Base-by-base conservation (phyloP, 2,329 filamentous ascomycete species). In the Verticillium nonalfalfae region DNA sequence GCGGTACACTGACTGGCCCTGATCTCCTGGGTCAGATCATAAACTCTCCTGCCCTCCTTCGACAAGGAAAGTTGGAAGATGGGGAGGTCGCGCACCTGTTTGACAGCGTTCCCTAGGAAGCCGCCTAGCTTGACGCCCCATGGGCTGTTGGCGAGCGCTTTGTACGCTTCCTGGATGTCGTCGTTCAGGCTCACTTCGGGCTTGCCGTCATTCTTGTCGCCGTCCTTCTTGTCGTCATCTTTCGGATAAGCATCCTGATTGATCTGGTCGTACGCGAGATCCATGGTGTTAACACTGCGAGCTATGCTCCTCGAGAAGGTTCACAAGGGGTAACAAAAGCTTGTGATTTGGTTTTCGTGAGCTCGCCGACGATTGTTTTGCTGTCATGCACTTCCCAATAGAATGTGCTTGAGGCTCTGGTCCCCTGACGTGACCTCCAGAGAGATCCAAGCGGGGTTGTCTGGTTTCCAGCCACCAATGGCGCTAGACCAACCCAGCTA, bases 201-300 rank as follows among this genome's bases (percentile, higher is more conserved):
- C 67, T 79, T 71, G 63, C 77, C 75, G 56, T 75, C 74, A 54
- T 78, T 76, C 40, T 70, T 60, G 52, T 62, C 65, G 62, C 62
- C 68, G 63, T 66, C 65, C 64, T 79, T 77, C 65, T 81, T 78
- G 64, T 85, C 79, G 63, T 80, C 71, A 61, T 87, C 81, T 68
- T 86, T 83, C 45, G 85, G 81, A 64, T 91, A 83, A 59, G 86
- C 84, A 74, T 95, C 89, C 79, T 97, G 92, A 73, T 92, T 88
- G 70, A 98, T 96, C 75, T 97, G 93, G 72, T 99, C 95, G 83
- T 98, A 99, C 55, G 93, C 93, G 71, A 96, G 83, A 85, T 99
- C 95, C 95, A 99, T 98, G 66, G 66, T 70, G 59, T 39, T 31
- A 52, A 38, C 57, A 31, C 39, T 52, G 56, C 60, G 57, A 57